Percentiles rank a stretch among this genome's conserved stretches.
These are phyloP conservation scores for Daldinia decipiens DNA, from an alignment of 495 filamentous ascomycete genomes.

Conservation along the genomic window DNA sequence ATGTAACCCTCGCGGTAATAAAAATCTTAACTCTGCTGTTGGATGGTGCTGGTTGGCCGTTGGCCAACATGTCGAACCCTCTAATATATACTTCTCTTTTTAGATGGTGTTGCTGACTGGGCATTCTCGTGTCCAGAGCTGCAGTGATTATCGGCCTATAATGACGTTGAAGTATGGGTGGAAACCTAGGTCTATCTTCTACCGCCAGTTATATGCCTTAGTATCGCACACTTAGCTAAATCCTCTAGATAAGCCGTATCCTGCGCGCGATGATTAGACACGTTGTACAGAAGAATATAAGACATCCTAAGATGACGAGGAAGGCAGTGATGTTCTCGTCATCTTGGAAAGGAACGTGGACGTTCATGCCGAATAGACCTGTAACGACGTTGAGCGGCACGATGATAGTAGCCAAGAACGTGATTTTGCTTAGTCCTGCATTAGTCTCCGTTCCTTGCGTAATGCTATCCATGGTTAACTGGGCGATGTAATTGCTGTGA, in stretches of 20 bases:
- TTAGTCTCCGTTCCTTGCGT: conserved; percentile 83
- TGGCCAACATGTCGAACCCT: not conserved
- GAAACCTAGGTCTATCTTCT: not conserved
- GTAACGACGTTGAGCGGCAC: conserved; percentile 97
- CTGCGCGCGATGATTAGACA: conserved; percentile 52
- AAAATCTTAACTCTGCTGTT: not conserved
- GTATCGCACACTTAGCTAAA: not conserved
- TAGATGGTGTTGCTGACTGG: not conserved
- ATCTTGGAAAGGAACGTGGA: conserved; percentile 76
- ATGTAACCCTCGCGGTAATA: not conserved
- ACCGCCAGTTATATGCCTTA: not conserved
- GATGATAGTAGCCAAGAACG: conserved; percentile 91
- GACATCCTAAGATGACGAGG: conserved; percentile 78
- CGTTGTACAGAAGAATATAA: conserved; percentile 67
- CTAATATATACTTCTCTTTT: not conserved
- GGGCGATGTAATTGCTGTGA: conserved; percentile 96
- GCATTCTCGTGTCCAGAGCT: not conserved
- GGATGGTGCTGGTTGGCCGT: not conserved
- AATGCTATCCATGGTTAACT: conserved; percentile 90
- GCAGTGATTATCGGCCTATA: not conserved
- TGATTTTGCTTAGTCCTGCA: conserved; percentile 90
- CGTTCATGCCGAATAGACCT: conserved; percentile 98
- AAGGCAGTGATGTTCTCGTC: conserved; percentile 72
- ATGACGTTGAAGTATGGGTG: not conserved
- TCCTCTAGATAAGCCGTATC: conserved; percentile 39